Percentiles rank a stretch among this genome's conserved stretches.
These are phyloP conservation scores for Plasmodium inui DNA, from an alignment of 169 alveolate species.

Conservation along the genomic window DNA sequence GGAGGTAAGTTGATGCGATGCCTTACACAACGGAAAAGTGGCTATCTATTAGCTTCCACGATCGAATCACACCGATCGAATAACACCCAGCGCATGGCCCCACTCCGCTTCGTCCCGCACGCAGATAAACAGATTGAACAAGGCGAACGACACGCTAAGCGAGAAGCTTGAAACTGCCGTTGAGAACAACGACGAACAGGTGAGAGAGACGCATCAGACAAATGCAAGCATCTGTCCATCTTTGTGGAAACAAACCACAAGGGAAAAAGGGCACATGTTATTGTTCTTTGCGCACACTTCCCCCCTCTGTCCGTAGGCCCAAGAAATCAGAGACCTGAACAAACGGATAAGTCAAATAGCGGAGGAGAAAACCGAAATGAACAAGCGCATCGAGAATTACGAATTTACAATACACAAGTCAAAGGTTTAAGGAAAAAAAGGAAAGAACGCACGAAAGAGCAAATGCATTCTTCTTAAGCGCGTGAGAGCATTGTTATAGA, in stretches of 20 bases:
- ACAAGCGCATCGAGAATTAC: conserved; percentile 46
- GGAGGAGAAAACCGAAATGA: conserved; percentile 61
- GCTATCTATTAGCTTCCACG: not conserved
- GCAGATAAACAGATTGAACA: conserved; percentile 29
- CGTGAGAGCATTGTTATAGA: not conserved
- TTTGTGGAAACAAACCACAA: not conserved
- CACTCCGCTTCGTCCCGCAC: not conserved
- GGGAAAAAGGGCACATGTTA: not conserved
- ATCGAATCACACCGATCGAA: not conserved
- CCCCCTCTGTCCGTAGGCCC: conserved; percentile 14
- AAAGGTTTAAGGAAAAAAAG: conserved; percentile 21
- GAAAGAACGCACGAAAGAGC: not conserved
- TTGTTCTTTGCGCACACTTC: not conserved
- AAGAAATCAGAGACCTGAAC: conserved; percentile 69
- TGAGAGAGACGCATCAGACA: not conserved
- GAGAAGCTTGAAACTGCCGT: conserved; percentile 47
- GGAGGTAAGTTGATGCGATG: conserved; percentile 15
- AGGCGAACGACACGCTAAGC: conserved; percentile 15
- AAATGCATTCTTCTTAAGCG: not conserved
- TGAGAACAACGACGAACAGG: conserved; percentile 70
- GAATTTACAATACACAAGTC: conserved; percentile 26
- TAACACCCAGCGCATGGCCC: not conserved
- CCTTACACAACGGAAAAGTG: not conserved
- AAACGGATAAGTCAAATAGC: conserved; percentile 28
- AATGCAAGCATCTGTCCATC: not conserved